Evolutionary conservation across 2,329 filamentous ascomycete species (phyloP).

Genomic region (Arthrobotrys sinensis): DNA sequence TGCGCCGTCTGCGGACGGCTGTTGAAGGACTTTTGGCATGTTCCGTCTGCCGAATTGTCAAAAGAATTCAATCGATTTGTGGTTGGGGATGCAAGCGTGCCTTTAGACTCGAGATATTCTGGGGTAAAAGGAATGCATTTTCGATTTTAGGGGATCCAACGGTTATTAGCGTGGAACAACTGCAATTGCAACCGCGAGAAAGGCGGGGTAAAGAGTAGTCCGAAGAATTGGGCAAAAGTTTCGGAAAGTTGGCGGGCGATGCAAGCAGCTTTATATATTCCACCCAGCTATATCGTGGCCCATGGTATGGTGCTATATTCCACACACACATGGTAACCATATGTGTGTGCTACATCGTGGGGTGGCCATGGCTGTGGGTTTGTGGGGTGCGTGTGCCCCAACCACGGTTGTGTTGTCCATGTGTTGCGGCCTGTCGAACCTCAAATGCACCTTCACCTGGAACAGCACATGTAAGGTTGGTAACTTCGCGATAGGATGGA

Average conservation of each 20-base stretch:
- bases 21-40: slow-evolving; percentile 11
- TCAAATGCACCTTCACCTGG: background rate
- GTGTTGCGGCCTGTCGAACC: slow-evolving; percentile 11
- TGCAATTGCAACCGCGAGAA: background rate
- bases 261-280: slow-evolving; percentile 9
- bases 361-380: too few species aligned
- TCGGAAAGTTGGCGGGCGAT: slow-evolving; percentile 19
- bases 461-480: background rate
- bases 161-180: background rate
- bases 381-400: background rate
- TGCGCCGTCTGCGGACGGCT: slow-evolving; percentile 25
- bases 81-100: background rate
- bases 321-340: too few species aligned
- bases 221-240: slow-evolving; percentile 3
- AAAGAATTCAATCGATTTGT: background rate
- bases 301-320: too few species aligned
- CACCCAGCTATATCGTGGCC: background rate
- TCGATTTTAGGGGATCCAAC: background rate
- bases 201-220: background rate
- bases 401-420: slow-evolving; percentile 17
- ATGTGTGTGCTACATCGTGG: background rate
- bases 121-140: background rate
- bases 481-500: slow-evolving; percentile 5
- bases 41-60: slow-evolving; percentile 8
- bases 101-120: background rate